Evolutionary conservation across 176 grass and related monocot genomes (phyloP), one percentile per base, ranked within the genome.

Genomic region (Oryza australiensis): DNA sequence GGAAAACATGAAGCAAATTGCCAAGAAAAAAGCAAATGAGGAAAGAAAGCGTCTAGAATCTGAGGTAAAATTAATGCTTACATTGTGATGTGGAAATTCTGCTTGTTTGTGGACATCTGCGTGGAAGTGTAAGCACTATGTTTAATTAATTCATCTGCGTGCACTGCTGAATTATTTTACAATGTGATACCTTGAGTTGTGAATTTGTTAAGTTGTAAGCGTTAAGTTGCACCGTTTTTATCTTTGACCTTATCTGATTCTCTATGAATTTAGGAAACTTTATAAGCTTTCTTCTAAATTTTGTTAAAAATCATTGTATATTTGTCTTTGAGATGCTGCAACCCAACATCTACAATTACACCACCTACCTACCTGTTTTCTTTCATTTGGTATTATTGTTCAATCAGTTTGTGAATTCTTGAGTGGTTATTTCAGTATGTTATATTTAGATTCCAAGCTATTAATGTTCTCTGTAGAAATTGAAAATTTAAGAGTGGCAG

Each of bases 1-100:
- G 51, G 91, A 92, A 87, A 91, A 70, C 72, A 95, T 99, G 96
- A 93, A 91, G 59, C 77, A 93, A 88, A 95, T 99, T 88, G 93
- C 96, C 26, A 93, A 91, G 75, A 83, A 90, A 77, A 99, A 99
- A 86, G 85, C 85, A 83, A 88, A 92, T 48, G 96, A 99, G 70
- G 96, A 99, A 86, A 93, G 79, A 80, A 88, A 86, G 30, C 91
- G 71, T 28, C 85, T 99, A 80, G 93, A 95, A 84, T 95, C 93
- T 75, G 96, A 99, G 93, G 96, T 92, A 87, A 24, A 80, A 51
- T 41, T 75, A 32, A 59, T 80, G 66, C 13, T 5, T 76, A 65
- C 1, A 15, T 14, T 64, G 26, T 74, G 23, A 41, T 74, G 45
- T 49, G 22, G 41, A 41, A 26, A 3, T 76, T 77, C 27, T 65